These are phyloP conservation scores for Trichoderma parareesei DNA, from an alignment of 495 filamentous ascomycete species.

Conservation along the genomic window DNA sequence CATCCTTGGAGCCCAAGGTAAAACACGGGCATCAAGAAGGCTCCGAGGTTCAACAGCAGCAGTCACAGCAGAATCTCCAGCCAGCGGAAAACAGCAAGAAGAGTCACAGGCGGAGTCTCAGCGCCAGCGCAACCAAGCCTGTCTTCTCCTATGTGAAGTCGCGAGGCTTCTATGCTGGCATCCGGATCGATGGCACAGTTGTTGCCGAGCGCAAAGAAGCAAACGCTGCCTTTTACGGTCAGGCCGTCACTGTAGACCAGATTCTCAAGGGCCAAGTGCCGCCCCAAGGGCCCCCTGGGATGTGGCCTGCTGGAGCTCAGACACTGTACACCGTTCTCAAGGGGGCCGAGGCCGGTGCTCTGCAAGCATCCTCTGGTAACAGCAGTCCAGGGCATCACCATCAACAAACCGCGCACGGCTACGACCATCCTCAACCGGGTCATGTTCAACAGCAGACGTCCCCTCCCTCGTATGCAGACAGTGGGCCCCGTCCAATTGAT, in stretches of 20 bases:
- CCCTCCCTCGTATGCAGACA: slow-evolving; percentile 1
- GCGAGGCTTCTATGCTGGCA: slow-evolving; percentile 68
- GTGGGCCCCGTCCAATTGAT: slow-evolving; percentile 2
- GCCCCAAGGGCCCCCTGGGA: neutral
- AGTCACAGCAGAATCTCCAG: neutral
- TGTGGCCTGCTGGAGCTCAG: neutral
- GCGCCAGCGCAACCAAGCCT: slow-evolving; percentile 31
- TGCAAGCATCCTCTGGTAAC: neutral
- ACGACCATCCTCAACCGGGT: neutral
- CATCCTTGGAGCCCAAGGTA: neutral
- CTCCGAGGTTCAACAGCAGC: neutral
- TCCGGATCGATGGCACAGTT: slow-evolving; percentile 71
- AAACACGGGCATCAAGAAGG: neutral
- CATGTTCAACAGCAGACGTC: neutral
- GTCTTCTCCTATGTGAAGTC: slow-evolving; percentile 82
- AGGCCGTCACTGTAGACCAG: slow-evolving; percentile 50
- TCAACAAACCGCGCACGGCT: neutral
- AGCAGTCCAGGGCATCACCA: neutral
- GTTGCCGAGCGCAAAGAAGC: slow-evolving; percentile 70
- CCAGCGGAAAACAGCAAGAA: neutral
- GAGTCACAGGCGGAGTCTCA: neutral
- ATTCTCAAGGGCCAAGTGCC: slow-evolving; percentile 50
- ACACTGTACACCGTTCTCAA: neutral
- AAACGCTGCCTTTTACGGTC: slow-evolving; percentile 66
- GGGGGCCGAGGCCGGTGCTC: neutral